Conservation (phyloP, 2,329 filamentous ascomycete species). For the Ceratocystis albifundus region DNA sequence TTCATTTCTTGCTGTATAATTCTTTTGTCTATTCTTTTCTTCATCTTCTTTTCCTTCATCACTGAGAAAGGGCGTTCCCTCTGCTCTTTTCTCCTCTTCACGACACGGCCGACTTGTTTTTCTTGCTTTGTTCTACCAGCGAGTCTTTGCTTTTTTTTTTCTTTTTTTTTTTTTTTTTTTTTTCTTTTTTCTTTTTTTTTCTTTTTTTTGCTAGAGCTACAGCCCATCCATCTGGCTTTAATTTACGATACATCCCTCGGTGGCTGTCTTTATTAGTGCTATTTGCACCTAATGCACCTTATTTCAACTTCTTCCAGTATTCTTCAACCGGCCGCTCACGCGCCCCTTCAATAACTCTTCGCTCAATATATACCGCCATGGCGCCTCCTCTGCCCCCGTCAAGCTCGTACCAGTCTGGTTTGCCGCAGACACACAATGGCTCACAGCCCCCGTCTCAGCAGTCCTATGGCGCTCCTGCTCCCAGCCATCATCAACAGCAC, state of each 20-base stretch:
- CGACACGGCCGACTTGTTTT: conserved; percentile 3
- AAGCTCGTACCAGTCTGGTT: conserved; percentile 16
- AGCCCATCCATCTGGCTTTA: not conserved
- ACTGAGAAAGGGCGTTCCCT: not conserved
- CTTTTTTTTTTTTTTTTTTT: conserved; percentile 12
- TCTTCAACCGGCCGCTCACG: conserved; percentile 3
- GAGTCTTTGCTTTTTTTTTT: not conserved
- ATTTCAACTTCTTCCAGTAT: not conserved
- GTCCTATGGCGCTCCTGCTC: conserved; percentile 4
- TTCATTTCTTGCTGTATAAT: not conserved
- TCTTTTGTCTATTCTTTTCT: not conserved
- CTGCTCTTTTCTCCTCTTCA: conserved; percentile 5
- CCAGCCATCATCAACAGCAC: conserved; percentile 13
- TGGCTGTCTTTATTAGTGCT: conserved; percentile 4
- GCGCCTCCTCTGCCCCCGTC: conserved; percentile 15
- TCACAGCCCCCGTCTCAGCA: conserved; percentile 16
- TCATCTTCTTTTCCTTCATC: not conserved
- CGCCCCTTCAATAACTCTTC: conserved; percentile 1
- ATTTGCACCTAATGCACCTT: conserved; percentile 4
- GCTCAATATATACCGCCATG: conserved; percentile 3
- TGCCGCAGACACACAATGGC: conserved; percentile 14
- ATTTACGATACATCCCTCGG: conserved; percentile 1
- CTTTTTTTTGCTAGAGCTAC: not conserved
- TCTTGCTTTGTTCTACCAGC: conserved; percentile 10
- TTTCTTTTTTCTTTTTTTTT: not conserved